These are phyloP conservation scores for Daldinia bambusicola DNA, from an alignment of 495 filamentous ascomycete species.

Conservation along the genomic window DNA sequence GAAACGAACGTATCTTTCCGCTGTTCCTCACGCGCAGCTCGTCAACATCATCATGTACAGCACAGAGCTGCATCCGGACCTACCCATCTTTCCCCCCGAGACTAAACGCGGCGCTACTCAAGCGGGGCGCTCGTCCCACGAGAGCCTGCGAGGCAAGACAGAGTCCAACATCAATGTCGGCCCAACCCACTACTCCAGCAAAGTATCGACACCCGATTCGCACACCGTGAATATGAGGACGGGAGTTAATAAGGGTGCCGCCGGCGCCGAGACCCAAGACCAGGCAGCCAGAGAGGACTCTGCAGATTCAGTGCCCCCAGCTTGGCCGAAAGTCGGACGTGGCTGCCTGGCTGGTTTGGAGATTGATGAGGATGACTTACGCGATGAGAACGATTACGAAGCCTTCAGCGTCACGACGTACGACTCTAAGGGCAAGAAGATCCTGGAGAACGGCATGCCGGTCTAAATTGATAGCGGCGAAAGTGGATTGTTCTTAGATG, in stretches of 20 bases:
- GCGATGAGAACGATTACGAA: conserved; percentile 61
- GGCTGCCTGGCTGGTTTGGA: conserved; percentile 61
- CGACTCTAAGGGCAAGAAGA: conserved; percentile 54
- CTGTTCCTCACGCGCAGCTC: conserved; percentile 51
- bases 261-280: conserved; percentile 1
- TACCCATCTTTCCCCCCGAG: conserved; percentile 56
- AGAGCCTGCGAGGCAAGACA: conserved; percentile 14
- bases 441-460: conserved; percentile 45
- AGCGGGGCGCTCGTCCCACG: conserved; percentile 42
- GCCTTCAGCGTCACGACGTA: conserved; percentile 64
- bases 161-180: conserved; percentile 34
- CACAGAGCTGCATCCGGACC: conserved; percentile 53
- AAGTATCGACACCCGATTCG: conserved; percentile 35
- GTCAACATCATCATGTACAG: conserved; percentile 52
- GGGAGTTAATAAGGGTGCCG: neutral
- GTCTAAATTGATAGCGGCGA: conserved; percentile 12
- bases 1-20: conserved; percentile 55
- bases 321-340: conserved; percentile 74
- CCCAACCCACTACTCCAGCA: conserved; percentile 32
- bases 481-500: neutral
- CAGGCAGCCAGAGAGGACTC: conserved; percentile 38
- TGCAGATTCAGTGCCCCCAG: conserved; percentile 59
- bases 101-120: conserved; percentile 46
- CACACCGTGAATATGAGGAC: conserved; percentile 19
- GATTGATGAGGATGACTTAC: conserved; percentile 58